Conservation (phyloP, 805 yeast genomes). For the Yamadazyma laniorum region DNA sequence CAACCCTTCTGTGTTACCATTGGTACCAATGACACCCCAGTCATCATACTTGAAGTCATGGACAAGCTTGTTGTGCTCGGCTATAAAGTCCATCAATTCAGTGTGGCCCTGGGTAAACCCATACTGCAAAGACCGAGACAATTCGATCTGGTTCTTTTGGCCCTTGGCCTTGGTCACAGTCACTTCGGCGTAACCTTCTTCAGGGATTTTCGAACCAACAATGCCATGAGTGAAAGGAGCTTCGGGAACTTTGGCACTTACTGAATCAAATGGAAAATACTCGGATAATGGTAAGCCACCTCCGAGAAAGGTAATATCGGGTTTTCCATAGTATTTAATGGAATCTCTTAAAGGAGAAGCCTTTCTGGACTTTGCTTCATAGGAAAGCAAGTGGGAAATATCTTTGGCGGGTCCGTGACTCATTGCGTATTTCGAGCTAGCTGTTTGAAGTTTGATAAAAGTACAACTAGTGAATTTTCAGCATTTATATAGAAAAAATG, state of each 20-base stretch:
- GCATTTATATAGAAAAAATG: no score
- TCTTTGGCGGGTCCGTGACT: conserved; percentile 66
- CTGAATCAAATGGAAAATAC: conserved; percentile 86
- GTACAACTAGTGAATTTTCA: no score
- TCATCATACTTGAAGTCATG: conserved; percentile 49
- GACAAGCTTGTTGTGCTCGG: conserved; percentile 64
- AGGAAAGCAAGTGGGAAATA: conserved; percentile 69
- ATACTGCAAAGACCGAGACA: conserved; percentile 87
- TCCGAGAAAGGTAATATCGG: conserved; percentile 82
- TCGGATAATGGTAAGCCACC: conserved; percentile 94
- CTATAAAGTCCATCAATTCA: conserved; percentile 64
- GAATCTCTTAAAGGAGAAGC: conserved; percentile 83
- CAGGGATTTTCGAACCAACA: conserved; percentile 56
- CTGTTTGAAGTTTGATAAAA: no score
- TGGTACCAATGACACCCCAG: conserved; percentile 70
- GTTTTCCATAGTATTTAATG: conserved; percentile 70
- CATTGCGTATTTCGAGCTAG: no score
- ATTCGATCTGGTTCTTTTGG: conserved; percentile 54
- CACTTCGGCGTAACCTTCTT: conserved; percentile 41
- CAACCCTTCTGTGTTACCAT: conserved; percentile 91
- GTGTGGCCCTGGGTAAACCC: conserved; percentile 83
- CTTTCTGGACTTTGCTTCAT: conserved; percentile 72
- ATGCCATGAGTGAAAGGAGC: conserved; percentile 82
- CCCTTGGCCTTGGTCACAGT: conserved; percentile 28
- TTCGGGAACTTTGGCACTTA: conserved; percentile 67